Evolutionary conservation across 2,329 filamentous ascomycete genomes (phyloP), one percentile per base, ranked within the genome.

Genomic region (Monilinia vaccinii-corymbosi): DNA sequence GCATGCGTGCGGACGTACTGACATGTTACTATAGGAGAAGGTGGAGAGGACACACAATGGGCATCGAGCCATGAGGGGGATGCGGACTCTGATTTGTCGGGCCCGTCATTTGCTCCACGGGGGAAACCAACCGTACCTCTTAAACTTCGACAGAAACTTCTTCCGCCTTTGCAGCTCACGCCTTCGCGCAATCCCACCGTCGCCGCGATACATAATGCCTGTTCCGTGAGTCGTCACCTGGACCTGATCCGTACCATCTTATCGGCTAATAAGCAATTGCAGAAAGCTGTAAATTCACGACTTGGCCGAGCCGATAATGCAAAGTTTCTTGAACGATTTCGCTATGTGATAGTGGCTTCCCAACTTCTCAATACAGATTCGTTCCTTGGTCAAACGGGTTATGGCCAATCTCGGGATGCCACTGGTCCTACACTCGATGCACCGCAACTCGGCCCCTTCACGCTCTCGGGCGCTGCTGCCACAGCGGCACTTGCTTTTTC

Each of bases 311-410:
- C 83, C 67, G 91, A 96, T 68, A 95, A 92, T 71, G 81, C 87
- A 66, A 86, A 86, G 66, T 96, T 97, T 69, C 80, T 96, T 61
- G 92, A 97, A 74, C 88, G 91, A 71, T 97, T 97, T 70, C 88
- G 92, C 64, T 97, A 97, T 75, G 88, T 89, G 25, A 89, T 97
- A 65, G 88, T 97, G 70, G 91, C 91, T 55, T 97, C 92, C 25
- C 91, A 96, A 72, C 81, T 97, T 16, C 79, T 97, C 45, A 91
- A 84, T 69, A 88, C 88, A 45, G 82, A 88, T 66, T 80, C 82
- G 4, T 83, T 81, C 60, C 66, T 77, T 52, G 77, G 74, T 21
- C 76, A 77, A 49, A 62, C 62, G 60, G 63, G 45, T 61, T 64
- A 64, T 65, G 66, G 60, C 40, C 65, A 61, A 66, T 63, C 60